phyloP scores from a whole-genome alignment of 2,329 filamentous ascomycete species.

The Salinomyces thailandicus region DNA sequence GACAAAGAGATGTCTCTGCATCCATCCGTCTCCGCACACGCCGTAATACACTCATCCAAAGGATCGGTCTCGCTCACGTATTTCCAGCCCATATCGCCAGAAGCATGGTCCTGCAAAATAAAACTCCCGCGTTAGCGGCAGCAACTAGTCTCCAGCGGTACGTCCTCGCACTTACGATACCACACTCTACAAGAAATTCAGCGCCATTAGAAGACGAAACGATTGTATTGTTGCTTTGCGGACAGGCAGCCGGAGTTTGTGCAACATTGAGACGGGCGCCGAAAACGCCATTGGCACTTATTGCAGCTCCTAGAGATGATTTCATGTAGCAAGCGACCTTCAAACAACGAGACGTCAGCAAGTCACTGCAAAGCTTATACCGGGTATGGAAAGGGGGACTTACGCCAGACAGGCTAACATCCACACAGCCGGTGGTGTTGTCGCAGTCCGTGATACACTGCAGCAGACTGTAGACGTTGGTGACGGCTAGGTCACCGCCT shows the following conservation, averaged over 20 bases:
- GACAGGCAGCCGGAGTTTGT: neutral
- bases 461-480: neutral
- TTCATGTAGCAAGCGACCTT: constrained; percentile 16
- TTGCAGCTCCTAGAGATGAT: constrained; percentile 7
- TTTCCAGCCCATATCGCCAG: neutral
- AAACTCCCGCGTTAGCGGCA: no score
- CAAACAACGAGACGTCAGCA: no score
- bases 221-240: constrained; percentile 1
- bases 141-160: no score
- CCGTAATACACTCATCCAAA: neutral
- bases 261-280: constrained; percentile 6
- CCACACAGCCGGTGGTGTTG: neutral
- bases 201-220: neutral
- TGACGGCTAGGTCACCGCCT: neutral
- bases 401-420: neutral
- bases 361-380: no score
- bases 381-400: neutral
- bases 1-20: constrained; percentile 1
- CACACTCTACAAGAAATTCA: constrained; percentile 1
- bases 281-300: constrained; percentile 2
- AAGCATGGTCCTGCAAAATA: neutral
- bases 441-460: neutral
- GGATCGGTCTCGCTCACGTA: neutral
- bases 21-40: neutral
- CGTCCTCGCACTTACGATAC: neutral